Evolutionary conservation across 208 protist genomes (phyloP), one percentile per base, ranked within the genome.

Genomic region (Crithidia acanthocephali): DNA sequence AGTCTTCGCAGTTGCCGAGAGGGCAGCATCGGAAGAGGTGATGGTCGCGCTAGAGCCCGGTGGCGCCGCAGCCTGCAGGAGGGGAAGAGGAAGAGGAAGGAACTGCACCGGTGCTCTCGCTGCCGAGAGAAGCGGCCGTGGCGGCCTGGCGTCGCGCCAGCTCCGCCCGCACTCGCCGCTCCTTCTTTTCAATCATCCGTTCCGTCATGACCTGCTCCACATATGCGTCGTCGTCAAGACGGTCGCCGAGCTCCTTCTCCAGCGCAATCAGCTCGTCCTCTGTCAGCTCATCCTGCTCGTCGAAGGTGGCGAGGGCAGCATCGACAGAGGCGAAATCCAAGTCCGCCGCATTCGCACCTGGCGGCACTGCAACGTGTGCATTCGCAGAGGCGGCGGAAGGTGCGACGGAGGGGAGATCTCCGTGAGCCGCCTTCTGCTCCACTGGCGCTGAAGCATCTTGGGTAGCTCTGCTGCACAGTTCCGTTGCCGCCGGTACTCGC

Each of bases 171-270:
- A 96, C 68, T 0, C 85, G 83, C 61, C 52, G 68, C 72, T 96
- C 91, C 74, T 93, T 96, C 70, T 96, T 96, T 16, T 63, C 83
- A 25, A 96, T 91, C 68, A 96, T 82, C 56, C 80, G 83, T 59
- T 89, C 83, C 62, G 80, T 91, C 84, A 96, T 90, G 35, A 94
- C 35, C 32, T 78, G 71, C 78, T 96, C 88, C 15, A 93, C 87
- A 48, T 84, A 76, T 13, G 83, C 87, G 59, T 89, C 87, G 57
- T 93, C 85, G 56, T 93, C 79, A 42, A 92, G 72, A n/a, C 65
- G 74, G 20, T 91, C 87, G 25, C 76, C 85, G 30, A 94, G 74
- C 59, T 93, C 85, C 44, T 62, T 76, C 58, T 94, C 91, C 50
- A 94, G 87, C 9, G 80, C 81, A 27, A 91, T 72, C 15, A 96